phyloP scores from a whole-genome alignment of 2,329 filamentous ascomycete species.

The Lasiodiplodia sp. region DNA sequence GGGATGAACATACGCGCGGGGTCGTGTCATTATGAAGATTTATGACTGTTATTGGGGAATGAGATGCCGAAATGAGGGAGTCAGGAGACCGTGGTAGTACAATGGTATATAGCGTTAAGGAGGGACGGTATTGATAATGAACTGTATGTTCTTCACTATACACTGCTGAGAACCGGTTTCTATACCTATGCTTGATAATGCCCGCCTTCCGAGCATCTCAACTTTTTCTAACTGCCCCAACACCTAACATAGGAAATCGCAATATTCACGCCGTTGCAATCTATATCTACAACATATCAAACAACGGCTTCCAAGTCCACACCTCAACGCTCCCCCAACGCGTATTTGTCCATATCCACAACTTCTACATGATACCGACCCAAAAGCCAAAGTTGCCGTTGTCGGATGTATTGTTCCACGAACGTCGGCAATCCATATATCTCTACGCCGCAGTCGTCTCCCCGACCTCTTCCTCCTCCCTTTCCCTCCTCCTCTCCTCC shows the following conservation, averaged over 20 bases:
- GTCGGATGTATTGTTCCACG: too few relatives aligned
- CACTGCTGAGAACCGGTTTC: background rate
- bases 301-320: too few relatives aligned
- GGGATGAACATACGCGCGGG: background rate
- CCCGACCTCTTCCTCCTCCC: conserved; percentile 28
- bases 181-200: background rate
- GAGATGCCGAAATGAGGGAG: background rate
- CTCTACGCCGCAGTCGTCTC: conserved; percentile 16
- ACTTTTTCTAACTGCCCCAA: background rate
- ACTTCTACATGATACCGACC: too few relatives aligned
- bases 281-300: background rate
- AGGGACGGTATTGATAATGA: background rate
- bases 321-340: too few relatives aligned
- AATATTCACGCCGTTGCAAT: background rate
- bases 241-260: too few relatives aligned
- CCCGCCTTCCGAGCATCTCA: too few relatives aligned
- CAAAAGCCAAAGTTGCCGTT: too few relatives aligned
- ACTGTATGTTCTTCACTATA: background rate
- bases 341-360: too few relatives aligned
- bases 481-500: conserved; percentile 24
- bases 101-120: background rate
- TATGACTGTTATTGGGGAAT: background rate
- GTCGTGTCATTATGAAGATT: background rate
- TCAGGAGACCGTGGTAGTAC: background rate
- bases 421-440: background rate